Conservation (phyloP, 2,329 filamentous ascomycete species). For the Claviceps arundinis region DNA sequence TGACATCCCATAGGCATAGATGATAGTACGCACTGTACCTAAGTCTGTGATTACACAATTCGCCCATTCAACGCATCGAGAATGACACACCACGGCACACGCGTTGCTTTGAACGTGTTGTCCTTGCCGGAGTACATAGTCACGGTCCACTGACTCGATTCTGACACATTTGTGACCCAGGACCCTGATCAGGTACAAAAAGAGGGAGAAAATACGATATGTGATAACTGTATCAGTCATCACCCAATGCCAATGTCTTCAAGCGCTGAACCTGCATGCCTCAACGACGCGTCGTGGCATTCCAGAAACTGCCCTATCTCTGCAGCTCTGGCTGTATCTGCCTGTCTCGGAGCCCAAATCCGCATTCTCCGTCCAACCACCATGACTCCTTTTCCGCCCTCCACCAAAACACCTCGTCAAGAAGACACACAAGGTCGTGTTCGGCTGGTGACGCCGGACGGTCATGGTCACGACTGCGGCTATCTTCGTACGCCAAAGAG, state of each 20-base stretch:
- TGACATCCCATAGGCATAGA: too few species aligned
- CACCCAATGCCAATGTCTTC: too few species aligned
- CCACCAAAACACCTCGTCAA: neutral
- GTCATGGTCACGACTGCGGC: neutral
- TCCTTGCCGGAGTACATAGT: neutral
- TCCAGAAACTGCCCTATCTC: neutral
- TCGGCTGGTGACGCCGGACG: neutral
- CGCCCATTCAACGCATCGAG: too few species aligned
- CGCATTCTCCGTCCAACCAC: neutral
- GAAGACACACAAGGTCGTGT: neutral
- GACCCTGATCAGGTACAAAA: too few species aligned
- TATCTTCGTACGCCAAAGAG: neutral
- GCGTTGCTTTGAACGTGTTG: neutral
- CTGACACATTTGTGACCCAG: too few species aligned
- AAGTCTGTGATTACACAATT: too few species aligned
- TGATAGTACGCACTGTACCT: too few species aligned
- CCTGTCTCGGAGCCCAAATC: neutral
- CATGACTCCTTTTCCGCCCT: neutral
- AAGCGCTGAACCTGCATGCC: neutral
- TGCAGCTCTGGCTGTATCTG: neutral
- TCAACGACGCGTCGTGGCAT: neutral
- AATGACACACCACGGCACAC: neutral
- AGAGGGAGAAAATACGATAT: too few species aligned
- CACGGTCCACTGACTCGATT: neutral
- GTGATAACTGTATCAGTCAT: too few species aligned